A percentile compares a stretch with the other conserved stretches of the same genome.
Evolutionary conservation across 2,329 filamentous ascomycete species (phyloP).

Genomic region (Trichoderma semiorbis): DNA sequence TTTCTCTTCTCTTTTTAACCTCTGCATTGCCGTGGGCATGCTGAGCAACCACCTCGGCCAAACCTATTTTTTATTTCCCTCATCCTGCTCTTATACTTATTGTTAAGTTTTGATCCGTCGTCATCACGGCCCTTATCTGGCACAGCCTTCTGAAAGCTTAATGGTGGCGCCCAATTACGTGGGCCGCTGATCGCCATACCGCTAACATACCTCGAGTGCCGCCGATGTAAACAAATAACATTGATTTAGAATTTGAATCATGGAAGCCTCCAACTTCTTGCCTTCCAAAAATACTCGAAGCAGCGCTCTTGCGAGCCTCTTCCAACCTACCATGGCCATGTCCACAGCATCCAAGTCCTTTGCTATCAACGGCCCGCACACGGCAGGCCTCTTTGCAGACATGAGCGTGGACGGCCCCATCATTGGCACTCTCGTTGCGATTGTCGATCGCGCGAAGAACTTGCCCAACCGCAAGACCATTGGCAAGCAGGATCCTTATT

Average conservation of each 20-base stretch:
- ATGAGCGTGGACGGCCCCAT: constrained; percentile 89
- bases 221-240: constrained; percentile 21
- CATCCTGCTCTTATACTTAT: neutral
- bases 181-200: constrained; percentile 10
- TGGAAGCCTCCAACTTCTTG: constrained; percentile 7
- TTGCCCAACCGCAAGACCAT: constrained; percentile 95
- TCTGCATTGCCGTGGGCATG: neutral
- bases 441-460: constrained; percentile 95
- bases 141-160: neutral
- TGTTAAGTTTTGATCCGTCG: neutral
- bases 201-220: constrained; percentile 5
- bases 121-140: neutral
- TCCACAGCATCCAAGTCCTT: constrained; percentile 52
- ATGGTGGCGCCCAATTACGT: constrained; percentile 11
- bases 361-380: constrained; percentile 65
- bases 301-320: constrained; percentile 16
- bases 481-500: constrained; percentile 98
- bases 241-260: neutral
- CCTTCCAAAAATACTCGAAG: neutral
- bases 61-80: neutral
- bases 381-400: constrained; percentile 90
- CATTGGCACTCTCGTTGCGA: constrained; percentile 87
- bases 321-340: constrained; percentile 37
- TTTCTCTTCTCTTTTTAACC: neutral
- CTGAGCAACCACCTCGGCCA: neutral